Percentiles rank a stretch among this genome's conserved stretches.
phyloP scores from a whole-genome alignment of 2,329 filamentous ascomycete genomes.

The Fusarium acutatum region DNA sequence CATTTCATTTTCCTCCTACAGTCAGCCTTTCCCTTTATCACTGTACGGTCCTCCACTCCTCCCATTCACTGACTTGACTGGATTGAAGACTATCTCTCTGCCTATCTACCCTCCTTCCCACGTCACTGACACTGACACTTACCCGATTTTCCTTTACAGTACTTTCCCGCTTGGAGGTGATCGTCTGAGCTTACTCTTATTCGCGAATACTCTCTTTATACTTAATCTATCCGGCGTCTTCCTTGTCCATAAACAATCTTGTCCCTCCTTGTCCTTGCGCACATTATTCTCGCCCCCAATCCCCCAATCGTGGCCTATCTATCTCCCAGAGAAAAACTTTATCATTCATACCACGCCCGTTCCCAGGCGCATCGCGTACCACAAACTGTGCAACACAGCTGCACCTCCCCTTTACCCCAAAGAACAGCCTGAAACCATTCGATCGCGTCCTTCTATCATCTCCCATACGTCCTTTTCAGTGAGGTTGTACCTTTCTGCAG shows the following conservation, averaged over 20 bases:
- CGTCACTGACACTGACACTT: slow-evolving; percentile 7
- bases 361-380: slow-evolving; percentile 12
- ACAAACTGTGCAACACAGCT: slow-evolving; percentile 28
- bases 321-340: slow-evolving; percentile 16
- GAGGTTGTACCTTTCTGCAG: slow-evolving; percentile 23
- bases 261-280: background rate
- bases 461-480: background rate
- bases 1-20: slow-evolving; percentile 11
- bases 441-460: background rate
- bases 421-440: background rate
- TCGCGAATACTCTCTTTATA: slow-evolving; percentile 10
- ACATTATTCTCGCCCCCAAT: background rate
- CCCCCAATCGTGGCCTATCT: slow-evolving; percentile 3
- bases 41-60: background rate
- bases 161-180: background rate
- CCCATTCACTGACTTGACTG: background rate
- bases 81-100: background rate
- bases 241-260: background rate
- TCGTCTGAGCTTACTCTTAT: slow-evolving; percentile 18
- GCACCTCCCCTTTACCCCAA: background rate
- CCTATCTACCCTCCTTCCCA: background rate
- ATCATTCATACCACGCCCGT: slow-evolving; percentile 14
- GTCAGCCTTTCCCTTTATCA: background rate
- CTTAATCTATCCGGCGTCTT: slow-evolving; percentile 1
- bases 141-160: background rate